Evolutionary conservation across 2,329 filamentous ascomycete genomes (phyloP).

Genomic region (Fusarium sp.): DNA sequence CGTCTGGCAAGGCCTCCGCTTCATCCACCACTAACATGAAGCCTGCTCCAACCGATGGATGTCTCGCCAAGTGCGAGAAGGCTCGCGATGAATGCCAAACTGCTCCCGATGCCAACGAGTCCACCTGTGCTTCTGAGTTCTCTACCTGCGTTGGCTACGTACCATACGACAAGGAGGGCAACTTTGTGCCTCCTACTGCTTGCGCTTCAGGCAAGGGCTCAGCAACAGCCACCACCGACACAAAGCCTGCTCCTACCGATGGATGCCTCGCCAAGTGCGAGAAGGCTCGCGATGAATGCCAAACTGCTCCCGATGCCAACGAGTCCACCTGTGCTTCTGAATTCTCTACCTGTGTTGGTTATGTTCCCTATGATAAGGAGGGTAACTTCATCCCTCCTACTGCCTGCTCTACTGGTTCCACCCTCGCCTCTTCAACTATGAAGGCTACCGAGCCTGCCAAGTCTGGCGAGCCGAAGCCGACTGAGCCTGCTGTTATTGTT

Average conservation of each 20-base stretch:
- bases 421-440: not conserved
- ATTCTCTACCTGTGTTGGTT: constrained; percentile 6
- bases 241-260: constrained; percentile 4
- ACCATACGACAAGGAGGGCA: no score
- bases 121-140: not conserved
- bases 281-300: not conserved
- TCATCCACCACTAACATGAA: not conserved
- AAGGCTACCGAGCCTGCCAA: constrained; percentile 12
- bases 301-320: constrained; percentile 9
- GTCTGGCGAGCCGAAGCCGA: not conserved
- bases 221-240: not conserved
- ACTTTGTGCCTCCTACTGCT: no score
- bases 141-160: no score
- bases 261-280: constrained; percentile 13
- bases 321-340: constrained; percentile 9
- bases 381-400: constrained; percentile 1
- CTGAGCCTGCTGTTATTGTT: constrained; percentile 15
- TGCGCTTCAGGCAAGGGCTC: no score
- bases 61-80: constrained; percentile 5
- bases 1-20: no score
- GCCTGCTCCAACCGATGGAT: constrained; percentile 8
- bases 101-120: constrained; percentile 14
- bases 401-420: constrained; percentile 9
- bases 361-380: not conserved
- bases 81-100: constrained; percentile 1